These are phyloP conservation scores for Iodosphaeria phyllophila DNA, from an alignment of 2,329 filamentous ascomycete genomes.

Conservation along the genomic window DNA sequence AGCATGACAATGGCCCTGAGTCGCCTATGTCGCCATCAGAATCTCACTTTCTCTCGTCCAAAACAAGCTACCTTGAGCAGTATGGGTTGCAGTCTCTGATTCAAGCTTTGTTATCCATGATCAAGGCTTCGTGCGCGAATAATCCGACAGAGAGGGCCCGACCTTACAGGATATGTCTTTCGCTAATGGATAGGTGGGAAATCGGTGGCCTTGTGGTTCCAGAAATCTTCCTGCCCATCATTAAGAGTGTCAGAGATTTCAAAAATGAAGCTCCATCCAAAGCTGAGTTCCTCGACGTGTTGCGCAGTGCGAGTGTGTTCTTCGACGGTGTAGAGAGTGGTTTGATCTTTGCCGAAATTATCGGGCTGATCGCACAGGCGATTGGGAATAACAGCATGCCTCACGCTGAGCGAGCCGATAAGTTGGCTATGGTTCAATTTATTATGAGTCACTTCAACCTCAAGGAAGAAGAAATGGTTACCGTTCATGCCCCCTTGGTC, in stretches of 20 bases:
- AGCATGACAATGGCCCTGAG: slow-evolving; percentile 27
- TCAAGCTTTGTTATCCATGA: slow-evolving; percentile 58
- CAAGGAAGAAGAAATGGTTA: slow-evolving; percentile 87
- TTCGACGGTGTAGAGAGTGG: slow-evolving; percentile 95
- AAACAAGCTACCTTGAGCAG: slow-evolving; percentile 66
- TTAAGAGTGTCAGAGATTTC: slow-evolving; percentile 64
- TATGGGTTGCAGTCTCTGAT: slow-evolving; percentile 61
- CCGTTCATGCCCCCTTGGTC: slow-evolving; percentile 64
- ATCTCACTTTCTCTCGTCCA: slow-evolving; percentile 30
- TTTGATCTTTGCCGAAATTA: slow-evolving; percentile 74
- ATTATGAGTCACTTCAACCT: slow-evolving; percentile 81
- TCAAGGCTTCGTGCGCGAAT: slow-evolving; percentile 31
- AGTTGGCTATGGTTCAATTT: slow-evolving; percentile 61
- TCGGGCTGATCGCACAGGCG: slow-evolving; percentile 46
- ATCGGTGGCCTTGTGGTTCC: slow-evolving; percentile 82
- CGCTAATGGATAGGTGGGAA: slow-evolving; percentile 96
- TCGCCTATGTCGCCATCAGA: slow-evolving; percentile 23
- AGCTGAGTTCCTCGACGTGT: slow-evolving; percentile 63
- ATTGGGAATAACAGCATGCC: slow-evolving; percentile 26
- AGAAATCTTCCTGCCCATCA: slow-evolving; percentile 70
- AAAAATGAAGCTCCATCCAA: slow-evolving; percentile 45
- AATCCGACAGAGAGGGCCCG: slow-evolving; percentile 52
- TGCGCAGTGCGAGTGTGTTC: slow-evolving; percentile 85
- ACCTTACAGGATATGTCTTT: slow-evolving; percentile 82
- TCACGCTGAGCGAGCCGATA: slow-evolving; percentile 32